Conservation (phyloP, 805 yeast species). For the Suhomyces sp. region DNA sequence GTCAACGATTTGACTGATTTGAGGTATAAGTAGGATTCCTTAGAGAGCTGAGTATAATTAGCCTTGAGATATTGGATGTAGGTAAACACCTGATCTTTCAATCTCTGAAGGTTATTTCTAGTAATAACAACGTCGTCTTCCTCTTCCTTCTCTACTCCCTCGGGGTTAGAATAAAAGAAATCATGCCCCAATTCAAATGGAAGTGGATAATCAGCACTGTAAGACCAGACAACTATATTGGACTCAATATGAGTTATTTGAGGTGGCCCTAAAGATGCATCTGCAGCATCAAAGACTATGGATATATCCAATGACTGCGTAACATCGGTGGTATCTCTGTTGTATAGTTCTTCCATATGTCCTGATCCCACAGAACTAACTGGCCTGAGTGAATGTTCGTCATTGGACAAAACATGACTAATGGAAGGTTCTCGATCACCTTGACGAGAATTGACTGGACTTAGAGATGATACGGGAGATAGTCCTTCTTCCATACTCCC, state of each 20-base stretch:
- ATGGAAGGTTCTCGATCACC: conserved; percentile 3
- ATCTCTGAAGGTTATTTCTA: conserved; percentile 31
- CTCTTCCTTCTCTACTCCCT: conserved; percentile 16
- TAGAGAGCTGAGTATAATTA: conserved; percentile 32
- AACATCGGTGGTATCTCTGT: conserved; percentile 23
- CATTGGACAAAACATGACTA: conserved; percentile 6
- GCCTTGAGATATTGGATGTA: conserved; percentile 37
- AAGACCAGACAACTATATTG: conserved; percentile 42
- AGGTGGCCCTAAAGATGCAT: conserved; percentile 30
- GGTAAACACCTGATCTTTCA: conserved; percentile 34
- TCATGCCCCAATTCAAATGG: conserved; percentile 41
- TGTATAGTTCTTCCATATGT: conserved; percentile 33
- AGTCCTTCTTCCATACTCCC: conserved; percentile 14
- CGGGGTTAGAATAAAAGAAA: conserved; percentile 36
- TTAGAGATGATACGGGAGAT: not conserved
- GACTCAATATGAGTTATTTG: conserved; percentile 32
- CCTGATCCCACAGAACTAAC: conserved; percentile 12
- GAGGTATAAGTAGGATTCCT: conserved; percentile 34
- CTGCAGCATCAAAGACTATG: conserved; percentile 27
- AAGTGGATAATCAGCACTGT: conserved; percentile 39
- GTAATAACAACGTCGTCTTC: conserved; percentile 32
- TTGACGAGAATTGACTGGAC: conserved; percentile 1
- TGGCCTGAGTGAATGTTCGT: conserved; percentile 14
- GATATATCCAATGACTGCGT: conserved; percentile 24
- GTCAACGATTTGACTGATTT: conserved; percentile 39